Base-by-base conservation (phyloP, 352 stramenopile species). In the Globisporangium spinosum region DNA sequence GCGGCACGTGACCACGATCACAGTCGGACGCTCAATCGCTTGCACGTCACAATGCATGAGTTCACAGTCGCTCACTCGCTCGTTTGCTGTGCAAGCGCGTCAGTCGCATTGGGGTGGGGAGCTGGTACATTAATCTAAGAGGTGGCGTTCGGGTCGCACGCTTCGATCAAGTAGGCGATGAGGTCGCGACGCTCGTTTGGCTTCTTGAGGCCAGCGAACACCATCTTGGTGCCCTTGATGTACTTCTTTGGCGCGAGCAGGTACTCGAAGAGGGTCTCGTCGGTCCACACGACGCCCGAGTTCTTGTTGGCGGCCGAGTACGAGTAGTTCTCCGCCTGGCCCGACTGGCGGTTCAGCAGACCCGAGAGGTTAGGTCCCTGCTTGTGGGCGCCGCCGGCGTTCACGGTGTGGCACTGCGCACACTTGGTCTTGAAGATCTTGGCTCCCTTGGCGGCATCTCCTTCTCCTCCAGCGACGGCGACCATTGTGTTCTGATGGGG, bases 221-320 rank as follows among this genome's bases (percentile, higher is more conserved):
- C 96, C 98, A 99, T 99, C 89, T 99, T 99, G 65, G 98, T 99
- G 75, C 98, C 98, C 95, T 98, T 99, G 76, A 99, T 99, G 95
- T 99, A 99, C 89, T 99, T 99, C 94, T 99, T 99, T 17, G 98
- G 98, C 61, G 97, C 98, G 38, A 98, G 87, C 51, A 99, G 87
- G 88, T 99, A 99, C 70, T 99, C 96, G 75, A 99, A 99, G 22
- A 99, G 81, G 54, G 97, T 99, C 72, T 98, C 93, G 58, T 99
- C 96, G 20, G 82, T 97, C 98, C 97, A 99, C 15, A 80, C 84
- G 67, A 99, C 90, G 51, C 88, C 89, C 73, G 91, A 98, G 83
- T 99, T 99, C 93, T 99, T 99, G 90, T 99, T 99, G 71, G 97
- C 97, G 49, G 86, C 84, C 65, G 96, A 99, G 93, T 99, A 99